Evolutionary conservation across 202 grass and related monocot species (phyloP), one percentile per base, ranked within the genome.

Genomic region (Zizania palustris): DNA sequence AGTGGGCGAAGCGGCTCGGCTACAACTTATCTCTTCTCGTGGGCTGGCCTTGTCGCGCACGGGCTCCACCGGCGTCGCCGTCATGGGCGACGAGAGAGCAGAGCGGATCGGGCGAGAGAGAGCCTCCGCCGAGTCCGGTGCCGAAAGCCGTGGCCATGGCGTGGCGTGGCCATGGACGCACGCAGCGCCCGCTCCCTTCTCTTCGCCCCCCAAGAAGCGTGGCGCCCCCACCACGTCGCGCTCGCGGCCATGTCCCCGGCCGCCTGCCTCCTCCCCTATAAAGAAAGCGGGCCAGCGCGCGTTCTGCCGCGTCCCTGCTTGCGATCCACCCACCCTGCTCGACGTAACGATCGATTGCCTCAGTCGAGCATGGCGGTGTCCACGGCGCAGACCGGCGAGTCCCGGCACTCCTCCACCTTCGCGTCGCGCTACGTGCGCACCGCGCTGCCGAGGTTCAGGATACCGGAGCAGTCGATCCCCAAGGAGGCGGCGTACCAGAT

Each of bases 361-460:
- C 59, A 9, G 21, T 49, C 11, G 3, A 54, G 21, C 4, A 91
- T 96, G 92, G 81, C 87, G 60, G 49, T 91, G 64, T 87, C 86
- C 43, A 87, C 60, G 22, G 80, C 89, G 56, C 69, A 74, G 1
- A 77, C 41, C 18, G 84, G 60, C 18, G 89, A 96, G 66, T 87
- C 92, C 50, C 64, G 91, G 56, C 66, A 87, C 86, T 87, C 78
- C 60, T 91, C 92, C 68, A 96, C 92, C 60, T 96, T 96, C 71
- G 92, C 92, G 36, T 96, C 92, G 53, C 84, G 92, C 46, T 96
- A 96, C 80, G 92, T 96, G 44, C 89, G 86, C 70, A 42, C 81
- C 20, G 71, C 89, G 36, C 89, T 96, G n/a, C 92, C 92, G 35
- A 86, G 83, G 87, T 87, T 64, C 46, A 14, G 51, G 51, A 55